Evolutionary conservation across 129 eudicot genomes (phyloP).

Genomic region (Lonicera japonica): DNA sequence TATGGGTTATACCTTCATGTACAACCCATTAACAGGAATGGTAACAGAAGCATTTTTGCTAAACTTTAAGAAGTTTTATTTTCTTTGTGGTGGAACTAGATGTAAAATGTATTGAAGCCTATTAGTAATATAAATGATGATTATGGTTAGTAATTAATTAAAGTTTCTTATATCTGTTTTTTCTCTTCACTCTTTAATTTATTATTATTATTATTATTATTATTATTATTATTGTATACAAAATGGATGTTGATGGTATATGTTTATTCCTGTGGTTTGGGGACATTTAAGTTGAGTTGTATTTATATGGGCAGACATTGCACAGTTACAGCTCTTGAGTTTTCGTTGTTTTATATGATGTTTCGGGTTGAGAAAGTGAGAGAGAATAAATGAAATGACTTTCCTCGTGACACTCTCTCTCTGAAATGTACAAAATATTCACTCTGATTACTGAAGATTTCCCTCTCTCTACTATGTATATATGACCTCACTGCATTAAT

Average conservation of each 20-base stretch:
- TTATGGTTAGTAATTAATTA: not conserved
- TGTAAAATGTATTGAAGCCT: too few relatives aligned
- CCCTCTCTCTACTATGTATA: not conserved
- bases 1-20: too few relatives aligned
- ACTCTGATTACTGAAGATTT: not conserved
- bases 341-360: conserved; percentile 8
- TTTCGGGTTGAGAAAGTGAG: conserved; percentile 15
- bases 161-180: not conserved
- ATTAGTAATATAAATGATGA: too few relatives aligned
- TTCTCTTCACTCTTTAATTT: too few relatives aligned
- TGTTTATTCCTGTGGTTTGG: conserved; percentile 1
- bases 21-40: too few relatives aligned
- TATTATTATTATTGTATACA: too few relatives aligned
- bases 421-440: not conserved
- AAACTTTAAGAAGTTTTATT: too few relatives aligned
- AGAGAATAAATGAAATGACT: conserved; percentile 14
- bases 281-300: conserved; percentile 3
- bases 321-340: not conserved
- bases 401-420: not conserved
- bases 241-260: not conserved
- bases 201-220: too few relatives aligned
- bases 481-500: too few relatives aligned
- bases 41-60: too few relatives aligned
- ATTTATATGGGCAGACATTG: not conserved
- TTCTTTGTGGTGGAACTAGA: too few relatives aligned